Evolutionary conservation across 257 asterid species (phyloP), one percentile per base, ranked within the genome.

Genomic region (Solanum sejunctum): DNA sequence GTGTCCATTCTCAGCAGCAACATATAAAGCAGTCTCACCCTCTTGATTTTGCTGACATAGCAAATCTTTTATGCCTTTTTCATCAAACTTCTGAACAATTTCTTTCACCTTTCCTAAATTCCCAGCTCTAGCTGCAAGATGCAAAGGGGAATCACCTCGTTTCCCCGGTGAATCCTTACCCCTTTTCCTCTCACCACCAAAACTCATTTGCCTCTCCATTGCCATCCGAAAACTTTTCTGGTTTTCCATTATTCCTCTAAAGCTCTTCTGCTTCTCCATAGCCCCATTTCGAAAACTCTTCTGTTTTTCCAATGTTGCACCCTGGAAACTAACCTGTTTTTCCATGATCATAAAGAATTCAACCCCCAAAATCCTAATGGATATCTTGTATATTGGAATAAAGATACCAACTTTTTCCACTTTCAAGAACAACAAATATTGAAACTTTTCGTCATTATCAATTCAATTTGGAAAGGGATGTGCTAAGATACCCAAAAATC

Each of bases 151-250:
- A 85, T 97, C 99, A 47, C 99, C 99, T 26, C 97, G 85, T 85
- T 94, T 97, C n/a, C 99, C 98, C 2, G 99, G 99, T 1, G 99
- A 97, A 78, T 95, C 98, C 85, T 91, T 94, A 85, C 90, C 83
- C 91, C 90, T 92, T 86, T 90, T 95, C 91, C 90, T 89, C 90
- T 96, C 99, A 36, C 89, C 97, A 64, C 94, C 97, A 79, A 95
- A 95, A 84, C 98, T 95, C 21, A 91, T 80, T 86, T 97, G 97
- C 81, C 97, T 94, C 93, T 97, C 99, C 97, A 97, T 91, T 39
- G 95, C 96, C 84, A 95, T 90, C 89, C 97, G 89, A 78, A 97
- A 97, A 87, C 99, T 97, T 81, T 92, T 97, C 90, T 97, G 99
- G 89, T 97, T 97, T 89, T 95, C 99, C 95, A 95, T 92, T 51